Evolutionary conservation across 768 basidiomycete species (phyloP).

Genomic region (Leccinellum luteum): DNA sequence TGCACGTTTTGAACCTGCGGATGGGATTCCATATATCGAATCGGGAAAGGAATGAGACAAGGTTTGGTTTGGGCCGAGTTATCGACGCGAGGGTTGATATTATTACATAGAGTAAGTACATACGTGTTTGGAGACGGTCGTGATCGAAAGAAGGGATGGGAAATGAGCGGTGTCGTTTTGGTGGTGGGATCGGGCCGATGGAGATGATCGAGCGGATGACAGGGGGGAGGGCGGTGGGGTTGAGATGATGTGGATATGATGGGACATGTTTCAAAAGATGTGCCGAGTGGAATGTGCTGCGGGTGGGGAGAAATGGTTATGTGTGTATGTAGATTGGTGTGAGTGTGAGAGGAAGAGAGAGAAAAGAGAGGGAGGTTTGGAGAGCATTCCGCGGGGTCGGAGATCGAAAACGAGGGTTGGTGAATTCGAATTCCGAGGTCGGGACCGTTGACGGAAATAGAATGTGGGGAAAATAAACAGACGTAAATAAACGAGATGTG

Average conservation of each 20-base stretch:
- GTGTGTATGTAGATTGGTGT: background rate
- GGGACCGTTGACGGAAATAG: slow-evolving; percentile 17
- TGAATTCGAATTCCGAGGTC: slow-evolving; percentile 11
- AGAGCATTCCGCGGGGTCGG: background rate
- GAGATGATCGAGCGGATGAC: background rate
- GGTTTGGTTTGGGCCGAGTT: background rate
- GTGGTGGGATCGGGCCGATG: background rate
- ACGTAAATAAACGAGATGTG: slow-evolving; percentile 2
- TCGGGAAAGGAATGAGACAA: background rate
- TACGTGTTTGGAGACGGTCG: background rate
- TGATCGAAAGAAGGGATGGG: too few species aligned
- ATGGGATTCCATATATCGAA: background rate
- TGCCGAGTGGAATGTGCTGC: background rate
- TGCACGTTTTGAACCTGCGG: background rate
- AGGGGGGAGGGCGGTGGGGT: background rate
- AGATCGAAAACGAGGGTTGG: slow-evolving; percentile 1
- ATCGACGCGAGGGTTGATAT: background rate
- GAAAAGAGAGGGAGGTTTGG: too few species aligned
- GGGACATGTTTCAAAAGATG: background rate
- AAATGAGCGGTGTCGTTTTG: background rate
- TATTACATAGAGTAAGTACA: background rate
- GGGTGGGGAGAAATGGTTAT: background rate
- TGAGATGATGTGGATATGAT: background rate
- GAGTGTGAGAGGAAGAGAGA: background rate
- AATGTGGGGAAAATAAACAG: slow-evolving; percentile 24